Conservation (phyloP, 108 stramenopile species). For the Pseudonitzschia delicatissima region DNA sequence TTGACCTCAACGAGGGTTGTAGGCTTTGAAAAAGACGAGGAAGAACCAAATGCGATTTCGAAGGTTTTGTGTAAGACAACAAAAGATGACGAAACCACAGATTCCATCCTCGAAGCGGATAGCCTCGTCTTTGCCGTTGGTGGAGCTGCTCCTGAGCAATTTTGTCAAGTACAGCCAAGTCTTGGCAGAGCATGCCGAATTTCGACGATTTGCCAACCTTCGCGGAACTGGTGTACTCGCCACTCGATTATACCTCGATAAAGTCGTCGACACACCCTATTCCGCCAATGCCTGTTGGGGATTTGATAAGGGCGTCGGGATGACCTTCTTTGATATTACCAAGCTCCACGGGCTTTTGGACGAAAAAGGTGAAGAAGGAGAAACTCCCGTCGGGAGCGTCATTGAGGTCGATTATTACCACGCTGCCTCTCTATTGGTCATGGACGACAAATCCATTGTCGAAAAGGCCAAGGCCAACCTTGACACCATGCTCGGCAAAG, state of each 20-base stretch:
- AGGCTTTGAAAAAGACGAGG: conserved; percentile 36
- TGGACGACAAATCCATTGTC: conserved; percentile 63
- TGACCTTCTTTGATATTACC: conserved; percentile 82
- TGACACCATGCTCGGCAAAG: conserved; percentile 48
- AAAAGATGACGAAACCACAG: neutral
- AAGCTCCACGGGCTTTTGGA: conserved; percentile 49
- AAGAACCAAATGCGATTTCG: neutral
- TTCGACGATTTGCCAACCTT: conserved; percentile 64
- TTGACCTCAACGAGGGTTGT: conserved; percentile 39
- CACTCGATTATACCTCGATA: conserved; percentile 68
- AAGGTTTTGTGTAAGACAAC: neutral
- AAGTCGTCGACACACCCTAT: conserved; percentile 50
- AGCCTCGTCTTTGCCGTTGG: conserved; percentile 77
- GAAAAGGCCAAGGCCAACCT: conserved; percentile 60
- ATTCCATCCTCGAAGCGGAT: conserved; percentile 50
- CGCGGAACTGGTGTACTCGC: conserved; percentile 77
- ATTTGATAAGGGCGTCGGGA: conserved; percentile 76
- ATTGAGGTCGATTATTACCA: conserved; percentile 86
- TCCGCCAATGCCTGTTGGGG: conserved; percentile 86
- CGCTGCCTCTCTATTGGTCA: conserved; percentile 58
- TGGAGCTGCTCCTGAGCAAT: conserved; percentile 61
- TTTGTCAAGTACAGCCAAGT: conserved; percentile 51
- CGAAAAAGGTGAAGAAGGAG: neutral
- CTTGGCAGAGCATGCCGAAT: conserved; percentile 51
- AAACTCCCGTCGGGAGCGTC: conserved; percentile 44